phyloP scores from a whole-genome alignment of 2,329 filamentous ascomycete genomes.

The Neodidymelliopsis sp. region DNA sequence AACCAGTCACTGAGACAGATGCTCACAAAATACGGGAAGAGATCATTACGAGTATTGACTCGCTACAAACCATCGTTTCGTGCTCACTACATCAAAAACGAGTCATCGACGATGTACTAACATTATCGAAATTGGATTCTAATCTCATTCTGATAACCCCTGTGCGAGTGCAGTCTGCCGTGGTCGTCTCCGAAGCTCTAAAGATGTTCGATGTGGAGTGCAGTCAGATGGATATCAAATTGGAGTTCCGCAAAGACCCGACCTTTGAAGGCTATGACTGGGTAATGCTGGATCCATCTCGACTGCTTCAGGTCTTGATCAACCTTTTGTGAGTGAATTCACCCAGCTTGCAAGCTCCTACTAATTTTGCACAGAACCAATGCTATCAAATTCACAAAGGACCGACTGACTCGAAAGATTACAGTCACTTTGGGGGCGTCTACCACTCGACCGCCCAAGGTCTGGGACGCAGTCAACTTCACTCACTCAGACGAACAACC shows the following conservation, averaged over 20 bases:
- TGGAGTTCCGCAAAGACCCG: conserved; percentile 48
- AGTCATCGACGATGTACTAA: conserved; percentile 53
- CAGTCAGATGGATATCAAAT: conserved; percentile 46
- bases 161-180: conserved; percentile 27
- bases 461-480: conserved; percentile 29
- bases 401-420: conserved; percentile 43
- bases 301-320: conserved; percentile 37
- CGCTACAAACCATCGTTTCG: conserved; percentile 41
- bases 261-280: conserved; percentile 49
- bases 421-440: conserved; percentile 49
- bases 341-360: conserved; percentile 29
- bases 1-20: conserved; percentile 15
- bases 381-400: conserved; percentile 48
- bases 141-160: conserved; percentile 39
- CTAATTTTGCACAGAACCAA: conserved; percentile 40
- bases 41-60: conserved; percentile 38
- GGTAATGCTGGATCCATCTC: conserved; percentile 41
- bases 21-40: conserved; percentile 22
- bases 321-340: conserved; percentile 37
- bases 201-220: conserved; percentile 42
- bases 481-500: conserved; percentile 13
- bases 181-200: conserved; percentile 34
- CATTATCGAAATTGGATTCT: conserved; percentile 41
- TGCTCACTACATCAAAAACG: conserved; percentile 52
- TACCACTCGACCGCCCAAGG: conserved; percentile 20